Evolutionary conservation across 768 basidiomycete species (phyloP), one percentile per base, ranked within the genome.

Genomic region (Clitopilus hobsonii): DNA sequence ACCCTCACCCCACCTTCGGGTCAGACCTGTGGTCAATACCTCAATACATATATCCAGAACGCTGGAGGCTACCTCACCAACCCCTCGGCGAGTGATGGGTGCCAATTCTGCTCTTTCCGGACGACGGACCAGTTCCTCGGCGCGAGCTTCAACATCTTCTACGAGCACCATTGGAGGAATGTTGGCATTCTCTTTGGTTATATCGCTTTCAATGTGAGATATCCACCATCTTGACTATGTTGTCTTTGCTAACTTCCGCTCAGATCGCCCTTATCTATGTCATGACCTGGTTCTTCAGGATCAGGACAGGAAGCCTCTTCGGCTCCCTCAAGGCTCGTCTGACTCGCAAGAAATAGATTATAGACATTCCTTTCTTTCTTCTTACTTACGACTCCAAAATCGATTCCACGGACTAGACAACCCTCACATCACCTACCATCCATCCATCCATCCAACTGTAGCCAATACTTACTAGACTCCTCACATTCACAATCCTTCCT

Each of bases 11-110:
- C 88, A 1, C 84, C 86, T 2, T 61, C 71, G 0, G 85, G 84
- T 1, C 71, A 79, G 58, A 82, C 76, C 0, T 92, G 91, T 61
- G 66, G 66, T 6, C 45, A 65, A 1, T 91, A 78, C 65, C 63
- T 88, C 56, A 52, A 65, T 18, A 55, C 70, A 0, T 91, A 78
- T 65, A 84, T 88, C 11, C 53, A 67, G 0, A 56, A 55, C 2
- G 66, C 72, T 4, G 83, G 88, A 0, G 88, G 88, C 2, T 86
- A 85, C 62, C 63, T 91, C 27, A 74, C 73, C 56, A 78, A 88
- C 58, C 70, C 79, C 0, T 61, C 73, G 23, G 79, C 85, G 1
- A 76, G 76, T 0, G 62, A 67, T 5, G 68, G 61, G 8, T 91
- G 88, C 65, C 59, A 72, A 16, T 86, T 81, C 64, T 88, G 88